Base-by-base conservation (phyloP, 305 asterid genomes). In the Striga hermonthica region DNA sequence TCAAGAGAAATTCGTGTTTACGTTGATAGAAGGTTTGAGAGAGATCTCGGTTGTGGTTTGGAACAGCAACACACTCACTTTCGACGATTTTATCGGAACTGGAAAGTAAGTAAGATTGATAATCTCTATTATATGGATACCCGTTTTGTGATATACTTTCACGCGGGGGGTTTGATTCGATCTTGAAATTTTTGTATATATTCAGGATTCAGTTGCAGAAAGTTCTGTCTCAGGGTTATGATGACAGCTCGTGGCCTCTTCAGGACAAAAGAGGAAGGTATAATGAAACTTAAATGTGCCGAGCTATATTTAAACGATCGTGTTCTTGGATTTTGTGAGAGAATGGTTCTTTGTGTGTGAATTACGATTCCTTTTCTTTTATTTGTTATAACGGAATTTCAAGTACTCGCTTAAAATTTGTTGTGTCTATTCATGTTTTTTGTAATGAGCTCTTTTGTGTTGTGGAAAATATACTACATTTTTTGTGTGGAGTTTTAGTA, bases 201-300 rank as follows among this genome's bases (percentile, higher is more conserved):
- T 76, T 38, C 50, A 93, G 99, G 92, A 57, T 93, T 84, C 95
- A 76, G 70, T 76, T 93, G 70, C 89, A 81, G 70, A 93, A 86
- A 77, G 97, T 86, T 76, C 74, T 93, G 6, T 83, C 95, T 31
- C 85, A 84, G 66, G 95, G 96, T 65, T 93, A 62, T 31, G 99
- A 90, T 22, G 97, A 90, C 69, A 67, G 81, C 69, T 35, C 88
- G 4, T 93, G 99, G 99, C 76, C 97, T 64, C 75, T 93, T 13
- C 96, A 84, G 67, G 84, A 89, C 58, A 93, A 90, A 75, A 82
- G 77, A 12, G 96, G 96, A 76, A 90, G 91, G 99, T 94, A 72
- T 22, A n/a, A n/a, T 22, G 1, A 22, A 22, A 22, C 47, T 14
- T 11, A 13, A 5, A 22, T 15, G 48, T 9, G 15, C 31, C 13